Conservation (phyloP, 148 eudicot genomes). For the Rhododendron henanense region DNA sequence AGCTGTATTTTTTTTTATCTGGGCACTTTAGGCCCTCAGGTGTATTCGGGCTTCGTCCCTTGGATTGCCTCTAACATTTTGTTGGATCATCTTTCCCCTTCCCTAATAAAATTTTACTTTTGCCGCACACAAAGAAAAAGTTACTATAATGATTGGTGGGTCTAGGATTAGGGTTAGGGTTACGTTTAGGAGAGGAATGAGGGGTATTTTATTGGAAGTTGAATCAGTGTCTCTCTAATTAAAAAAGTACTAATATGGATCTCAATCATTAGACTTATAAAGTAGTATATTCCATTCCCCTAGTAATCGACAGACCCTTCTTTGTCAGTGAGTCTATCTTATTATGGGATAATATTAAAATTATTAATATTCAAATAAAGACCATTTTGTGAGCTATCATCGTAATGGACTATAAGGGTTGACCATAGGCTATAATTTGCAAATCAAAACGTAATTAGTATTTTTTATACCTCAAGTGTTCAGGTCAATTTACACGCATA, state of each 20-base stretch:
- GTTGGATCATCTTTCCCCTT: no score
- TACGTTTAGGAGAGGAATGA: background rate
- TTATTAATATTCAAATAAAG: background rate
- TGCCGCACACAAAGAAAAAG: no score
- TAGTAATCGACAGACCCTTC: background rate
- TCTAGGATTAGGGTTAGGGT: background rate
- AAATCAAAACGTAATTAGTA: background rate
- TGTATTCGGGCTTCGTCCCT: no score
- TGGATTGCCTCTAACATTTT: no score
- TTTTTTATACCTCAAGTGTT: no score
- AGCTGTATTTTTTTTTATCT: no score
- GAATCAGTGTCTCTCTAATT: background rate
- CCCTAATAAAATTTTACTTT: no score
- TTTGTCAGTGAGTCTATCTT: background rate
- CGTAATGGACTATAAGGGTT: background rate
- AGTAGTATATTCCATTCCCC: slow-evolving; percentile 3
- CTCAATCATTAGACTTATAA: background rate
- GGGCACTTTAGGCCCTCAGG: no score
- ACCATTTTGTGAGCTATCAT: background rate
- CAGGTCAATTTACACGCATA: background rate
- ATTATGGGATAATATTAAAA: no score
- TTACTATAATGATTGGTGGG: background rate
- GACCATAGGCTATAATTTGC: background rate
- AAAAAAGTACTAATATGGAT: background rate
- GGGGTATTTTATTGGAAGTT: background rate